Conservation (phyloP, 2,329 filamentous ascomycete species). For the Arthroderma sp. region DNA sequence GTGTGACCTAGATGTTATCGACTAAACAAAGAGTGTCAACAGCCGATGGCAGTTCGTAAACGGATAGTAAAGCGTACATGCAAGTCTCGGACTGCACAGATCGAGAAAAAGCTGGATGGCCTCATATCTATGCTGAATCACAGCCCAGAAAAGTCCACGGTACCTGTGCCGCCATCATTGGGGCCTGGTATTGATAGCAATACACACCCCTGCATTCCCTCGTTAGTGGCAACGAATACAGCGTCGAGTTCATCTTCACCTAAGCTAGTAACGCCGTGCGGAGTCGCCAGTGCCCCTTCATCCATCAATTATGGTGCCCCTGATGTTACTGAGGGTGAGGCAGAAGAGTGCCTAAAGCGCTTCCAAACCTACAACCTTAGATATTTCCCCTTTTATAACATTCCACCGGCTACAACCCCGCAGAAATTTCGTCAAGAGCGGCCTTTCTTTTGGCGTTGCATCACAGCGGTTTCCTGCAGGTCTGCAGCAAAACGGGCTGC, state of each 20-base stretch:
- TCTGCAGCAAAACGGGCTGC: conserved; percentile 28
- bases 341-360: conserved; percentile 27
- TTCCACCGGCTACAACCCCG: conserved; percentile 27
- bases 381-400: conserved; percentile 35
- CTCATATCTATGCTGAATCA: conserved; percentile 18
- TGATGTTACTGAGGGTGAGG: conserved; percentile 20
- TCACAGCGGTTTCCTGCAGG: conserved; percentile 36
- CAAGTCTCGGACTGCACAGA: conserved; percentile 12
- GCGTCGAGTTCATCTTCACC: not conserved
- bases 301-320: not conserved
- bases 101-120: conserved; percentile 18
- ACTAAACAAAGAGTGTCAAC: conserved; percentile 30
- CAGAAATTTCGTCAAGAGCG: conserved; percentile 26
- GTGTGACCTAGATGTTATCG: conserved; percentile 25
- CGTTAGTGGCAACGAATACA: not conserved
- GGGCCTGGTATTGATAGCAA: not conserved
- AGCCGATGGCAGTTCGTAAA: conserved; percentile 23
- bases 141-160: conserved; percentile 5
- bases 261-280: not conserved
- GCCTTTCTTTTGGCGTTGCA: conserved; percentile 41
- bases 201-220: not conserved
- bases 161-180: not conserved
- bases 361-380: conserved; percentile 33
- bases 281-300: not conserved
- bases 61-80: conserved; percentile 10